These are phyloP conservation scores for Ceratorhiza oryzae-sativae DNA, from an alignment of 1,284 basidiomycete species.

Conservation along the genomic window DNA sequence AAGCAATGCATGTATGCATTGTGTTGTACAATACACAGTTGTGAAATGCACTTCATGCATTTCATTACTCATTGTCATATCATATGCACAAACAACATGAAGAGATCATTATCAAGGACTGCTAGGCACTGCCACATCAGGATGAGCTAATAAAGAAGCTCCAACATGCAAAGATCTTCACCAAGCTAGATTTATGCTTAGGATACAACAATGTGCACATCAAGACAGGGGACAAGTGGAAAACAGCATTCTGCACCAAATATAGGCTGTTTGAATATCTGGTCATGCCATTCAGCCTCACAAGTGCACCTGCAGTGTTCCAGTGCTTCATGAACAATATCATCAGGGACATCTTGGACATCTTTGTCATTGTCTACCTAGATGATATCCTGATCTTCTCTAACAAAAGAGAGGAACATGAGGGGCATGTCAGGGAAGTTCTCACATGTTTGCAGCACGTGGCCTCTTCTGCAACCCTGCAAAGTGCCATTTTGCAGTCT, in stretches of 20 bases:
- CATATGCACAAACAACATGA: no score
- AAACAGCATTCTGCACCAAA: constrained; percentile 44
- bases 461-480: constrained; percentile 42
- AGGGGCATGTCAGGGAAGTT: constrained; percentile 45
- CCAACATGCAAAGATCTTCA: neutral
- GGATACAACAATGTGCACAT: constrained; percentile 45
- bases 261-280: constrained; percentile 52
- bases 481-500: constrained; percentile 47
- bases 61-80: no score
- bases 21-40: no score
- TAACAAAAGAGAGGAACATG: constrained; percentile 36
- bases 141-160: no score
- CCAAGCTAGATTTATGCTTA: constrained; percentile 46
- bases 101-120: no score
- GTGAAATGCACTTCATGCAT: no score
- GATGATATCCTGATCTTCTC: constrained; percentile 43
- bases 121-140: no score
- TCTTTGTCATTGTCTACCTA: constrained; percentile 38
- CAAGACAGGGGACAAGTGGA: constrained; percentile 32
- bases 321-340: constrained; percentile 36
- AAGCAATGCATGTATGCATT: no score
- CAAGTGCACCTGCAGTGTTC: constrained; percentile 40
- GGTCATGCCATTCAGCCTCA: constrained; percentile 49
- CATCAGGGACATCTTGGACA: constrained; percentile 24
- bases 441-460: constrained; percentile 42